Base-by-base conservation (phyloP, 73 alveolate genomes). In the Tetrahymena elliotti region DNA sequence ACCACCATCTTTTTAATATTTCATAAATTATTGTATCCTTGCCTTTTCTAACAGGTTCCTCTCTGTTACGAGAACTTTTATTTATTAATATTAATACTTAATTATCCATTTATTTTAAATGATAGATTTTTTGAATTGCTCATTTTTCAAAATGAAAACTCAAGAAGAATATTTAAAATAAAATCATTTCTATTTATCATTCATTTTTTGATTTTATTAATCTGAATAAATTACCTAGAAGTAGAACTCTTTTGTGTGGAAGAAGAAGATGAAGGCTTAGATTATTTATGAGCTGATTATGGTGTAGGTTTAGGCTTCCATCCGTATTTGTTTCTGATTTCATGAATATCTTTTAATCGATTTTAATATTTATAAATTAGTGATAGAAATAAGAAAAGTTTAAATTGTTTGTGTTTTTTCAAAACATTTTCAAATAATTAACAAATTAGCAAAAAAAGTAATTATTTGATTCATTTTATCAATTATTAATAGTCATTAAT, bases 1-100 rank as follows among this genome's bases (percentile, higher is more conserved):
- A 97, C 98, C 98, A 97, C 99, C 99, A 98, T 53, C 99, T 84
- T 34, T 95, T 93, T 82, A 97, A 93, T 34, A 98, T 52, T 93
- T 98, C 98, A 93, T 94, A 68, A 11, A 68, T 16, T 18, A 68
- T 68, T 27, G 88, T 68, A 18, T 68, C 88, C 36, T 68, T 68
- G n/a, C 88, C 88, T 31, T 68, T 68, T 31, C 36, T 68, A 36
- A 68, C 88, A 27, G 88, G 88, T 68, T 68, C 88, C n/a, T 68
- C 88, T 68, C 88, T 68, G 11, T n/a, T 27, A 31, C 88, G 88
- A 27, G 82, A 47, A 8, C 82, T 47, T 47, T 47, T 47, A 47
- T 47, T 12, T 10, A 47, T 3, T 8, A 47, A 47, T 47, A 41
- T 1, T 12, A 41, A 41, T 41, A 12, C 10, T 12, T 7, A 3